A percentile compares a stretch with the other conserved stretches of the same genome.
Evolutionary conservation across 2,329 filamentous ascomycete species (phyloP).

Genomic region (Didymella pomorum): DNA sequence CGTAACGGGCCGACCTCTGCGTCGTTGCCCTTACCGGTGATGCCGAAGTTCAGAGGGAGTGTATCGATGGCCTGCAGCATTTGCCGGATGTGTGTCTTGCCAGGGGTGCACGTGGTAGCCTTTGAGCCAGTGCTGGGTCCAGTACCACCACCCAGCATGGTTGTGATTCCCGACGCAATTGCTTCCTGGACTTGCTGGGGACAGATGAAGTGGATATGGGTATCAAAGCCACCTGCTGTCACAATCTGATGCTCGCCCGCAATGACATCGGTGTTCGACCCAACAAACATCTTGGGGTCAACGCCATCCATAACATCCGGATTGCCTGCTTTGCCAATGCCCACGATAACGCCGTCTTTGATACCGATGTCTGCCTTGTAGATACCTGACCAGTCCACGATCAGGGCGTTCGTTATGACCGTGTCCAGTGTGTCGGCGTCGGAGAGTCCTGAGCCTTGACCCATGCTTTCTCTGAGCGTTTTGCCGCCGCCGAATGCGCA

Average conservation of each 20-base stretch:
- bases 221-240: slow-evolving; percentile 84
- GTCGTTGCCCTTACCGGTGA: slow-evolving; percentile 95
- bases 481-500: slow-evolving; percentile 96
- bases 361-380: slow-evolving; percentile 97
- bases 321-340: slow-evolving; percentile 93
- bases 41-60: slow-evolving; percentile 85
- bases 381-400: slow-evolving; percentile 91
- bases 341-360: slow-evolving; percentile 84
- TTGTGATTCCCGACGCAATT: slow-evolving; percentile 85
- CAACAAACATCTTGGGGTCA: slow-evolving; percentile 77
- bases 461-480: slow-evolving; percentile 93
- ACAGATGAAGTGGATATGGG: slow-evolving; percentile 94
- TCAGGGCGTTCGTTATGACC: slow-evolving; percentile 86
- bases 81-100: slow-evolving; percentile 79
- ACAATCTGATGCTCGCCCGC: slow-evolving; percentile 90
- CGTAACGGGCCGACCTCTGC: slow-evolving; percentile 72
- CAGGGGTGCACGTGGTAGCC: slow-evolving; percentile 92
- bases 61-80: slow-evolving; percentile 89
- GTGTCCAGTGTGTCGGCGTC: slow-evolving; percentile 80
- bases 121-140: slow-evolving; percentile 91
- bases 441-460: slow-evolving; percentile 80
- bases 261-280: slow-evolving; percentile 89
- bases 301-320: slow-evolving; percentile 97
- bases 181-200: slow-evolving; percentile 89
- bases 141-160: slow-evolving; percentile 88